Base-by-base conservation (phyloP, 2,329 filamentous ascomycete genomes). In the Cladosporium colombiae region DNA sequence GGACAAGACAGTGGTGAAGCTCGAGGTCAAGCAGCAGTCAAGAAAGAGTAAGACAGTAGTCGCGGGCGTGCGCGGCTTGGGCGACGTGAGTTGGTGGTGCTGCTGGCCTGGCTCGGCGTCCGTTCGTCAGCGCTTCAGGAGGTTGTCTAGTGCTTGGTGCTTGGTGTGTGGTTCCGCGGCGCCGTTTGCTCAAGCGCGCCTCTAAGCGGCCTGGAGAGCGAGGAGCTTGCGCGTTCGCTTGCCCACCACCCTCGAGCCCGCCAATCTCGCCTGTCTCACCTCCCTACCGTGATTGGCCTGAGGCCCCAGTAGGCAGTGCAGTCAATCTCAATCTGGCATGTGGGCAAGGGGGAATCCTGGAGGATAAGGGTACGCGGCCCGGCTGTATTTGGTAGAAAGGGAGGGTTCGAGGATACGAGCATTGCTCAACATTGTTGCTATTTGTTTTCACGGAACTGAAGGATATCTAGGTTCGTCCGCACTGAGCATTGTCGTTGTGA, bases 1-100 rank as follows among this genome's bases (percentile, higher is more conserved):
- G 62, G 56, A 64, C 40, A 56, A 60, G 56, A 66, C 33, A 35
- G 35, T 55, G 52, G 60, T 53, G 46, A 53, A 62, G 60, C 60
- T 62, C 60, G 27, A 33, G 60, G 49, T 25, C 60, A 62, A 62
- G 61, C 49, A 56, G 33, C 25, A 46, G 61, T 44, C 50, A 46
- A 56, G 61, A 62, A 25, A 62, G 27, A 27, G 23, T 21, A 55
- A 55, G 52, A 55, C 27, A 14, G 40, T 46, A n/a, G 44, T 25
- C 16, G 61, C 21, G 61, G 33, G 31, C 52, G 52, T 46, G 40
- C 44, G 60, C 46, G 60, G 49, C 40, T 40, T 23, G 35, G 59
- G 55, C 53, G 60, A 55, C 46, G 50, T 63, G 29, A 31, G 29
- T 31, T 31, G 27, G 27, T n/a, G n/a, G 60, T 44, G 18, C 37